Conservation (phyloP, 2,329 filamentous ascomycete genomes). For the Rhinocladiella similis region DNA sequence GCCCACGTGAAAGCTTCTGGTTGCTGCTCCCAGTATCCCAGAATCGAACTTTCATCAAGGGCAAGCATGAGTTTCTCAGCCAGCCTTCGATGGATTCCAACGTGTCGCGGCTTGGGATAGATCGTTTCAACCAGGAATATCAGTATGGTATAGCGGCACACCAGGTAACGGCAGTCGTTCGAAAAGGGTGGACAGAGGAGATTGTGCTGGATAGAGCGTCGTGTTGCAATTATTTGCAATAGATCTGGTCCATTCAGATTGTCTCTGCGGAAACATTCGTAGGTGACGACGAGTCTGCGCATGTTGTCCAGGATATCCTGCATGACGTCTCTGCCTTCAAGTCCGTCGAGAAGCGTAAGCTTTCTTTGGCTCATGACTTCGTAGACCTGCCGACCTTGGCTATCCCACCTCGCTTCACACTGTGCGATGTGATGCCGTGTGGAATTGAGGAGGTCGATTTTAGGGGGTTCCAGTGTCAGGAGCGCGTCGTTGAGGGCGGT, state of each 20-base stretch:
- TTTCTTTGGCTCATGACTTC: neutral
- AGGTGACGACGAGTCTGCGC: neutral
- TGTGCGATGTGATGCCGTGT: neutral
- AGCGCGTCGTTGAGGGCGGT: neutral
- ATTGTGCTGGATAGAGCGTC: neutral
- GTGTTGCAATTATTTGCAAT: neutral
- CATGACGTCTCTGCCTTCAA: neutral
- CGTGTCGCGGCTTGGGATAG: slow-evolving; percentile 1
- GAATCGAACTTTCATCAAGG: neutral
- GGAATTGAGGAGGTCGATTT: neutral
- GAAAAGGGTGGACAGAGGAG: neutral
- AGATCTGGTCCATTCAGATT: neutral
- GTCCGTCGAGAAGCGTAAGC: neutral
- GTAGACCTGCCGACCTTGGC: neutral
- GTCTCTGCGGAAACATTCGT: slow-evolving; percentile 1
- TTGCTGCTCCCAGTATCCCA: neutral
- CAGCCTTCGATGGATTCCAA: neutral
- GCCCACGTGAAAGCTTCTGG: neutral
- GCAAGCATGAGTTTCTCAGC: slow-evolving; percentile 1
- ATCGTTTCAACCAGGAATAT: slow-evolving; percentile 1
- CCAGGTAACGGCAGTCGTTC: slow-evolving; percentile 1
- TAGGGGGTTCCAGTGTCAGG: neutral
- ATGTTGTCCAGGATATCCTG: neutral
- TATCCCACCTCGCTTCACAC: neutral
- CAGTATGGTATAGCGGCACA: slow-evolving; percentile 1